Conservation (phyloP, 106 monocot species). For the Gastrodia elata region DNA sequence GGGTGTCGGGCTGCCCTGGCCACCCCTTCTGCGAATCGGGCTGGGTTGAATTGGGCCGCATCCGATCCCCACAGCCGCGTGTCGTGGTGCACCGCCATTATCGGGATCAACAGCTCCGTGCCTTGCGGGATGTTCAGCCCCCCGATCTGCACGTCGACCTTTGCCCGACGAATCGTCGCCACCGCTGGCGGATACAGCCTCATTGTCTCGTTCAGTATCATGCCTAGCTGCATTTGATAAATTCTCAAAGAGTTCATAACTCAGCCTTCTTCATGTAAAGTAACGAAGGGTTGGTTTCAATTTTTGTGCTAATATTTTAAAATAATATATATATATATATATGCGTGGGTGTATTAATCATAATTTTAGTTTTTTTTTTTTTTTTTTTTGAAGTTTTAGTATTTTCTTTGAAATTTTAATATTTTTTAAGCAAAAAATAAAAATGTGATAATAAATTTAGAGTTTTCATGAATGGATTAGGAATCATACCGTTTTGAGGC, state of each 20-base stretch:
- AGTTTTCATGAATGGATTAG: not conserved
- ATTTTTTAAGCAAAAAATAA: not conserved
- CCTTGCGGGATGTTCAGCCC: conserved; percentile 34
- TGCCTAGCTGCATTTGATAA: conserved; percentile 32
- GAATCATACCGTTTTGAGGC: conserved; percentile 62
- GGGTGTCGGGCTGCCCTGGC: conserved; percentile 35
- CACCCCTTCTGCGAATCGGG: conserved; percentile 36
- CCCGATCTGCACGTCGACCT: conserved; percentile 34
- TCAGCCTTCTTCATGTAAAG: too few relatives aligned
- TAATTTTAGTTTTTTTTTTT: too few relatives aligned
- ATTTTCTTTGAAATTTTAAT: too few relatives aligned
- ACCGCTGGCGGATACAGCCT: conserved; percentile 68
- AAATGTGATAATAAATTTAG: not conserved
- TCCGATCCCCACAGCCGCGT: conserved; percentile 50
- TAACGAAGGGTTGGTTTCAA: too few relatives aligned
- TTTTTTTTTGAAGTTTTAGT: too few relatives aligned
- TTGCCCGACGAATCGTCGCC: conserved; percentile 53
- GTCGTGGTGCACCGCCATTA: conserved; percentile 66
- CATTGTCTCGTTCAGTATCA: conserved; percentile 64
- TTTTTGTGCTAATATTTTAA: too few relatives aligned
- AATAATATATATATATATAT: too few relatives aligned
- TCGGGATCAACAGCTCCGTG: conserved; percentile 60
- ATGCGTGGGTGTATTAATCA: too few relatives aligned
- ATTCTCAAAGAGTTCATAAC: not conserved
- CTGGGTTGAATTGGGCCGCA: conserved; percentile 44